Percentiles rank a stretch among this genome's conserved stretches.
Evolutionary conservation across 2,329 filamentous ascomycete species (phyloP).

Genomic region (Penicillium griseofulvum): DNA sequence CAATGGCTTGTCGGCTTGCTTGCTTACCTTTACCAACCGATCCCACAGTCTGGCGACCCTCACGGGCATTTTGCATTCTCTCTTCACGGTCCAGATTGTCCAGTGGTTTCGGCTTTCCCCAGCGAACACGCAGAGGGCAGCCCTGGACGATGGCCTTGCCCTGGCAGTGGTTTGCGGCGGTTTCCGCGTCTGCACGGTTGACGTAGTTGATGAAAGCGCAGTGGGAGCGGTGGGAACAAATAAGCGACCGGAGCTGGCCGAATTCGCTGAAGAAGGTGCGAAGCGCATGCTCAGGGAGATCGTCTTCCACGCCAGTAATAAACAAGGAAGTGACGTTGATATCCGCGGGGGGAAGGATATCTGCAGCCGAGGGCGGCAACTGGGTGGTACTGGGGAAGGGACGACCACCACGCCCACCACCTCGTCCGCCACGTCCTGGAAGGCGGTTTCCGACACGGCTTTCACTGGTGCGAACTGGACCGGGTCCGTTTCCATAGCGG

Average conservation of each 20-base stretch:
- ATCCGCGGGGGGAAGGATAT: slow-evolving; percentile 82
- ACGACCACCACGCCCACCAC: slow-evolving; percentile 49
- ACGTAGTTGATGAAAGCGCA: slow-evolving; percentile 97
- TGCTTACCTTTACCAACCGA: slow-evolving; percentile 43
- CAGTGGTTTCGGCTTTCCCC: slow-evolving; percentile 88
- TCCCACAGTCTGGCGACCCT: slow-evolving; percentile 64
- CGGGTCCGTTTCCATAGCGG: slow-evolving; percentile 50
- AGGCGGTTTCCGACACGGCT: slow-evolving; percentile 41
- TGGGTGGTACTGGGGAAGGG: slow-evolving; percentile 69
- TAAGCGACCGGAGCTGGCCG: slow-evolving; percentile 85
- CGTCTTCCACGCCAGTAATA: slow-evolving; percentile 91
- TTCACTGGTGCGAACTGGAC: slow-evolving; percentile 72
- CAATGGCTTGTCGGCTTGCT: slow-evolving; percentile 32
- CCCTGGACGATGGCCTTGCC: slow-evolving; percentile 87
- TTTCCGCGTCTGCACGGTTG: slow-evolving; percentile 78
- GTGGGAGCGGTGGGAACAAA: slow-evolving; percentile 95
- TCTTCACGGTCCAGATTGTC: slow-evolving; percentile 89
- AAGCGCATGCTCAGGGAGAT: slow-evolving; percentile 87
- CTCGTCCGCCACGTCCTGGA: slow-evolving; percentile 49
- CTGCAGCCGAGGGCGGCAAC: slow-evolving; percentile 75
- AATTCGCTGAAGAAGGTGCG: slow-evolving; percentile 86
- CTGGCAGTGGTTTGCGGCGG: slow-evolving; percentile 77
- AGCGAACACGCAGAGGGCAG: slow-evolving; percentile 83
- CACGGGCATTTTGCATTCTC: slow-evolving; percentile 73
- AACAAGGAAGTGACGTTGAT: slow-evolving; percentile 89